These are phyloP conservation scores for Pulveroboletus sp. DNA, from an alignment of 768 basidiomycete species.

Conservation along the genomic window DNA sequence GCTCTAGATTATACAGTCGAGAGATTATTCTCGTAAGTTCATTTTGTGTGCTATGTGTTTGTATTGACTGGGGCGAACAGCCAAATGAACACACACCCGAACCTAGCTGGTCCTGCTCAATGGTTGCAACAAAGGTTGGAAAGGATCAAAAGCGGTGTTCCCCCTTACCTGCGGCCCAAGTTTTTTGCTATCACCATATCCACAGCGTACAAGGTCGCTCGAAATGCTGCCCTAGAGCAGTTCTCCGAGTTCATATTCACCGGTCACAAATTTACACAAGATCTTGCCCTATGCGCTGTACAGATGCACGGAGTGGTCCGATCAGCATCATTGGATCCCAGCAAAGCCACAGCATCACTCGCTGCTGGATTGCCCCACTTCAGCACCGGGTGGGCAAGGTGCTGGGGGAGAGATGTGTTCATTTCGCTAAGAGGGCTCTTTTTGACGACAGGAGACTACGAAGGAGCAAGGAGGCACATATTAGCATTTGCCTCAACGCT, in stretches of 20 bases:
- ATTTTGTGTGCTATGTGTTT: not conserved
- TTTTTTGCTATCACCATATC: conserved; percentile 92
- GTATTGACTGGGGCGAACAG: conserved; percentile 33
- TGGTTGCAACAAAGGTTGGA: conserved; percentile 93
- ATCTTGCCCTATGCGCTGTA: conserved; percentile 77
- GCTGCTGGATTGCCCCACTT: conserved; percentile 97
- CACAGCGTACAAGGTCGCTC: conserved; percentile 89
- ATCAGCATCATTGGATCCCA: conserved; percentile 84
- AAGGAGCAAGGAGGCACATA: conserved; percentile 84
- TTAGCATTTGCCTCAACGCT: conserved; percentile 88
- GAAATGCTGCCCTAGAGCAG: conserved; percentile 78
- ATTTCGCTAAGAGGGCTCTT: conserved; percentile 92
- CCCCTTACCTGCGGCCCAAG: conserved; percentile 90
- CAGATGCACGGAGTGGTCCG: conserved; percentile 91
- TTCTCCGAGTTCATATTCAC: conserved; percentile 80
- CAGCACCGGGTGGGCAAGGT: conserved; percentile 86
- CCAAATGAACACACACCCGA: conserved; percentile 59
- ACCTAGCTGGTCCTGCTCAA: conserved; percentile 60
- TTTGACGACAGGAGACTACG: conserved; percentile 86
- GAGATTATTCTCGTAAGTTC: conserved; percentile 64
- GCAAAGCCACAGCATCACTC: conserved; percentile 66
- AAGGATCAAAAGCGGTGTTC: conserved; percentile 63
- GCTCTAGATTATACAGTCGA: conserved; percentile 82
- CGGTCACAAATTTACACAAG: conserved; percentile 87
- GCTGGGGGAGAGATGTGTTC: conserved; percentile 95